Conservation (phyloP, 73 alveolate species). For the Symbiodinium pilosum region DNA sequence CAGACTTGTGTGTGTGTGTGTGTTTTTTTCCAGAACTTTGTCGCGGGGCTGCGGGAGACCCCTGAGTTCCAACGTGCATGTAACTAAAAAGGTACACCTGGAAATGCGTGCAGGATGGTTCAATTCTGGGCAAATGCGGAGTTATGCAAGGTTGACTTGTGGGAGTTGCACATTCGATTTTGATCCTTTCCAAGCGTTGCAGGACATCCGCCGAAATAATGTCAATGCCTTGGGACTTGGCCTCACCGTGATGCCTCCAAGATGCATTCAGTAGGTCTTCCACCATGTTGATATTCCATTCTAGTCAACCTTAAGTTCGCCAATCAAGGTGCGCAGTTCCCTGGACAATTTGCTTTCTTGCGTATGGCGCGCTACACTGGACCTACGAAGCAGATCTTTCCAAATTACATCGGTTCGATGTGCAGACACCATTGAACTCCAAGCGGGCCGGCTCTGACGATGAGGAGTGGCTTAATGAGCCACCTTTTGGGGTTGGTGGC, state of each 20-base stretch:
- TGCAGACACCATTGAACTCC: neutral
- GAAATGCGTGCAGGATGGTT: too few species aligned
- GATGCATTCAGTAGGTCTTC: neutral
- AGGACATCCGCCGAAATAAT: slow-evolving; percentile 40
- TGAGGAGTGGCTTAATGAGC: neutral
- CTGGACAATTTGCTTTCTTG: slow-evolving; percentile 44
- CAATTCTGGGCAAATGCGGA: too few species aligned
- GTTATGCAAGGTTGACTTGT: too few species aligned
- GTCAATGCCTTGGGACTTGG: slow-evolving; percentile 56
- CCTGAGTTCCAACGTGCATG: too few species aligned
- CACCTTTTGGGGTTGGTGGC: slow-evolving; percentile 69
- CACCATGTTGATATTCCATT: neutral
- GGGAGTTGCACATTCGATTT: too few species aligned
- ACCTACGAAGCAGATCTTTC: slow-evolving; percentile 63
- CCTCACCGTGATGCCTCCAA: slow-evolving; percentile 14
- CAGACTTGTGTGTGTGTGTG: too few species aligned
- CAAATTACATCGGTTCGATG: slow-evolving; percentile 19
- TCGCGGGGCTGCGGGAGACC: too few species aligned
- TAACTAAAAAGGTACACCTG: too few species aligned
- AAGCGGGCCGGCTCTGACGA: neutral
- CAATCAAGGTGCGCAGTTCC: slow-evolving; percentile 28
- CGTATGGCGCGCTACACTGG: slow-evolving; percentile 63
- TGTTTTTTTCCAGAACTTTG: too few species aligned
- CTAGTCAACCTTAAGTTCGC: neutral
- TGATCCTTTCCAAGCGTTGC: too few species aligned